Base-by-base conservation (phyloP, 2,329 filamentous ascomycete genomes). In the Fusarium coicis region DNA sequence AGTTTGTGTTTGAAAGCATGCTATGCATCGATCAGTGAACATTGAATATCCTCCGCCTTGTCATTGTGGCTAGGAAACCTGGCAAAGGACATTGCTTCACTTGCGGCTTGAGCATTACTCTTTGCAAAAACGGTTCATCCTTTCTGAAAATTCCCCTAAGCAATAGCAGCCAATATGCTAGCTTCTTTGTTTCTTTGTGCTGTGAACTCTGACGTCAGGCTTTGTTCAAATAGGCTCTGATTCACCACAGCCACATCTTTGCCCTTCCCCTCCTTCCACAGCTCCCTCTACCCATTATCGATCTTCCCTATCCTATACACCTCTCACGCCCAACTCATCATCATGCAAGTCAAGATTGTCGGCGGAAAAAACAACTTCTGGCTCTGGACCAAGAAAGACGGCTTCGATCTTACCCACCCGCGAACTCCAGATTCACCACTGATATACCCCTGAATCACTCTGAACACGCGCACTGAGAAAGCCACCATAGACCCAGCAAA, bases 1-100 rank as follows among this genome's bases (percentile, higher is more conserved):
- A 1, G 11, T 0, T 10, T 6, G 28, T 4, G 10, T 18, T n/a
- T 4, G 10, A 12, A 15, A 1, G 0, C 3, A 16, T 2, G 6
- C 12, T 28, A 5, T 5, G 4, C 12, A 30, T 21, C 14, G 26
- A 1, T 21, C 26, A 30, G 26, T 30, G 19, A 47, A 15, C 12
- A 21, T 46, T 7, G 2, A 19, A 7, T 21, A 5, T 3, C 28
- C 1, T 2, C 19, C 3, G 7, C 2, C 12, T 21, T 47, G 9
- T 30, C 9, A 14, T 21, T 9, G 5, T 7, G 44, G 2, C 12
- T 10, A 5, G 8, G 9, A 4, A 37, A 1, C 36, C 18, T 12
- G 5, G 5, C 7, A 5, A 5, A 30, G 26, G 5, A 5, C 18
- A 30, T 16, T 30, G 4, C 4, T 30, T 47, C 26, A 28, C 43